Base-by-base conservation (phyloP, 2,329 filamentous ascomycete genomes). In the Colletotrichum destructivum region DNA sequence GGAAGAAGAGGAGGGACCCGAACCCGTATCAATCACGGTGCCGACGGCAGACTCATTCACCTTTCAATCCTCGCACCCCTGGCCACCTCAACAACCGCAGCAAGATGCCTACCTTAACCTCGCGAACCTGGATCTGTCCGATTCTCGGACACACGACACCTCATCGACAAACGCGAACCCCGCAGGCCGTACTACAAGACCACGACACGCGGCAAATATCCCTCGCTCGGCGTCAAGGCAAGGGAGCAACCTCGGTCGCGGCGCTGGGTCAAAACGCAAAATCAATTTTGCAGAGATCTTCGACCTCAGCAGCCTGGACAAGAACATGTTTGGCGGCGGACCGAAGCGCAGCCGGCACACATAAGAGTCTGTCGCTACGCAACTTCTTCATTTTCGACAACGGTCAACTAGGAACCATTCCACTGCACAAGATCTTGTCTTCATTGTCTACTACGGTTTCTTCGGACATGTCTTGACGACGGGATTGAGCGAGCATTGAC, bases 271-370 rank as follows among this genome's bases (percentile, higher is more conserved):
- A 75, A 96, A 96, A 81, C 88, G 93, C 52, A 89, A 92, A 76
- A 87, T 94, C 75, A 92, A 93, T 76, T 88, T 93, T 76, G 89
- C 90, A 31, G 93, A 95, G 77, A 91, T 94, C 65, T 95, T 95
- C 78, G 92, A 94, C 77, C 84, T 93, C 9, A 89, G 90, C 64
- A 90, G 89, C 74, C 80, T 93, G 62, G 88, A 88, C 54, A 92
- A 92, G 77, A 92, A 94, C 72, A 79, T 85, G 44, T 87, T 88
- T 74, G 84, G 85, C 16, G 80, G 81, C 46, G 81, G 83, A 52
- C 79, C 80, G 16, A 90, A 90, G 78, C 82, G 88, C 69, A 84
- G 81, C 64, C 83, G 88, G 62, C 88, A 90, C 70, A 78, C 79
- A 62, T 87, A 74, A 82, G 35, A 18, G 40, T 42, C 12, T 35